Conservation (phyloP, 2,329 filamentous ascomycete genomes). For the Apiospora sp. region DNA sequence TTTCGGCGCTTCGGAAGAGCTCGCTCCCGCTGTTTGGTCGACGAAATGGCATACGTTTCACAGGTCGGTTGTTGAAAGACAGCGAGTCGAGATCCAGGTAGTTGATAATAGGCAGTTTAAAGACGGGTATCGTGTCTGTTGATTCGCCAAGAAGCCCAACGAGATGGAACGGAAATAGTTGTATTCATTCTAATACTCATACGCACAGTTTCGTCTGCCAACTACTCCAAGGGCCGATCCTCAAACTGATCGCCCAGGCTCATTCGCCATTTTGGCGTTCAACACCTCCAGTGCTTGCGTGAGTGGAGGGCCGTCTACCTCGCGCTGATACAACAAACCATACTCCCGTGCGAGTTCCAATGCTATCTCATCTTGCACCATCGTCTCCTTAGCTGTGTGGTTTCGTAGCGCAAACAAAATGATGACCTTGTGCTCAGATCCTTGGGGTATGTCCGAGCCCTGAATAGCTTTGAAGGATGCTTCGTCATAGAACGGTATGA, state of each 20-base stretch:
- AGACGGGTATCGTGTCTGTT: no score
- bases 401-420: neutral
- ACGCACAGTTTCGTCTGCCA: no score
- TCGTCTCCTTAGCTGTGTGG: neutral
- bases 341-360: neutral
- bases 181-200: no score
- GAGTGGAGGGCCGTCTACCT: constrained; percentile 5
- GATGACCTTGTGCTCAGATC: neutral
- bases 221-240: neutral
- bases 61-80: no score
- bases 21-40: no score
- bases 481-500: neutral
- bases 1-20: no score
- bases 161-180: no score
- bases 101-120: no score
- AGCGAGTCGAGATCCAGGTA: no score
- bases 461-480: neutral
- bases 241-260: neutral
- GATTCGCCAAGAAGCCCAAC: no score
- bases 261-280: neutral
- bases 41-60: no score
- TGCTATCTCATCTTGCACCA: neutral
- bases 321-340: neutral
- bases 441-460: neutral
- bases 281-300: neutral